Base-by-base conservation (phyloP, 805 yeast genomes). In the Henningerozyma blattae region DNA sequence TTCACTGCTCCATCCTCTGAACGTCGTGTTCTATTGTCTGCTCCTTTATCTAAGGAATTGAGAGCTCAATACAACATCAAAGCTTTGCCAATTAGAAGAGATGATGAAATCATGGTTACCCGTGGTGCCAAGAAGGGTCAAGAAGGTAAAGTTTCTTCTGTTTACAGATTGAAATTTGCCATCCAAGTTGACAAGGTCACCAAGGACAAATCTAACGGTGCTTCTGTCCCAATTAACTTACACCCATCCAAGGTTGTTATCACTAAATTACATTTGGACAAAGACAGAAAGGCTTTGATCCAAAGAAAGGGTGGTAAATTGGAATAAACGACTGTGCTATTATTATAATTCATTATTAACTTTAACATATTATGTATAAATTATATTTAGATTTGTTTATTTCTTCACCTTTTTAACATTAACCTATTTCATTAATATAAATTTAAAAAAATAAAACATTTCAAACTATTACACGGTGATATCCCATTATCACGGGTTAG, bases 91-190 rank as follows among this genome's bases (percentile, higher is more conserved):
- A 78, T 91, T 75, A 91, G 96, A 80, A 81, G 82, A 71, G 93
- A 87, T 58, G 98, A 91, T 67, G 85, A 82, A 69, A 94, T 91
- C 57, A 68, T 74, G 58, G 91, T 91, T 62, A 89, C 81, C 66
- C 89, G 98, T 73, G 98, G 98, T 64, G 83, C 97, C 62, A 83
- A 84, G 82, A 91, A 91, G 77, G 98, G 97, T 67, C 86, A 89
- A 59, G 98, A 89, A 76, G 98, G 98, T 71, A 84, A 86, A 72
- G 76, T 91, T 67, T 72, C 91, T 54, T 81, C 94, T 50, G 97
- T 89, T 56, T 91, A 91, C 95, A 89, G 98, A 82, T 82, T 91
- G 72, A 91, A 91, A 70, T 91, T 73, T 65, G 77, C 94, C 57
- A 75, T 91, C 55, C 97, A 89, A 72, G 80, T 91, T 59, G 97